Conservation (phyloP, 352 stramenopile species). For the Phytopythium chamaehyphon region DNA sequence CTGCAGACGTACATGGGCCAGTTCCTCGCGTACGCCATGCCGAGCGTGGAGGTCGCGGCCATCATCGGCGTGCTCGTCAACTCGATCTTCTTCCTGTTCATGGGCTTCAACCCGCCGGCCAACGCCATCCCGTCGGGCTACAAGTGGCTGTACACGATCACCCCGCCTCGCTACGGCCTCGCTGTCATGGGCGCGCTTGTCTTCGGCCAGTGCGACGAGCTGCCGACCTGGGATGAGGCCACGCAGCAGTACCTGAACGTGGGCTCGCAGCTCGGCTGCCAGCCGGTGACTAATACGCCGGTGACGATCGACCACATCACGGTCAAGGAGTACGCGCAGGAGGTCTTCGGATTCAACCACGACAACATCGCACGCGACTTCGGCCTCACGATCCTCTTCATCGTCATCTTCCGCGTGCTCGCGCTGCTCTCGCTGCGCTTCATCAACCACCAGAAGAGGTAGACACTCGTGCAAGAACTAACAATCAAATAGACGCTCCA, state of each 20-base stretch:
- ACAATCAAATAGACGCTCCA: conserved; percentile 52
- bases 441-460: conserved; percentile 23
- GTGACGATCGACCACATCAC: conserved; percentile 12
- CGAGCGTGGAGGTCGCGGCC: conserved; percentile 23
- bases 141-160: conserved; percentile 33
- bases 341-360: conserved; percentile 17
- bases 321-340: conserved; percentile 14
- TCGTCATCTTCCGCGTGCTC: conserved; percentile 25
- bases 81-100: conserved; percentile 35
- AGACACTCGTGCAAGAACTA: conserved; percentile 8
- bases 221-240: conserved; percentile 18
- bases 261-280: conserved; percentile 17
- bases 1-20: conserved; percentile 30
- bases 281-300: conserved; percentile 13
- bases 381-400: conserved; percentile 19
- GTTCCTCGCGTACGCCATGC: conserved; percentile 26
- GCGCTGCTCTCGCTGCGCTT: conserved; percentile 23
- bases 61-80: conserved; percentile 33
- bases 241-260: conserved; percentile 14
- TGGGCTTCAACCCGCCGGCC: conserved; percentile 29
- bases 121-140: conserved; percentile 26
- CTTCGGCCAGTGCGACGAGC: conserved; percentile 22
- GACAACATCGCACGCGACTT: conserved; percentile 30
- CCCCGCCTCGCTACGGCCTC: conserved; percentile 23
- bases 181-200: conserved; percentile 19